Evolutionary conservation across 225 moss, liverwort and hornwort species (phyloP).

Genomic region (Physcomitrium patens): DNA sequence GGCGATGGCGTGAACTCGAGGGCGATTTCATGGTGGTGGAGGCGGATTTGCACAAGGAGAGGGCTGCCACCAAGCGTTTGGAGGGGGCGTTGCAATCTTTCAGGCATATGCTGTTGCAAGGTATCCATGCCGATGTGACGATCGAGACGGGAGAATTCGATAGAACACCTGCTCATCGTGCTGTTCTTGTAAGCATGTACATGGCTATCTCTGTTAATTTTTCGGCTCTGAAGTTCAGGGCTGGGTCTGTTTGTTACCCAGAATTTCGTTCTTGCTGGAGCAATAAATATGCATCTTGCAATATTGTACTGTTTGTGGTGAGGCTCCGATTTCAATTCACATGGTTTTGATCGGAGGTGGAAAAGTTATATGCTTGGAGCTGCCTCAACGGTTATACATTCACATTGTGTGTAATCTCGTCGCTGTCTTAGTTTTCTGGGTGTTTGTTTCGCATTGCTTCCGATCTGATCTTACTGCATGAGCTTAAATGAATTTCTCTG

Average conservation of each 20-base stretch:
- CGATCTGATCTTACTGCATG: neutral
- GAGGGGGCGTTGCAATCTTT: conserved; percentile 57
- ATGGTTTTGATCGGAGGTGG: neutral
- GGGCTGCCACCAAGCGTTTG: conserved; percentile 51
- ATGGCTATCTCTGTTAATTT: neutral
- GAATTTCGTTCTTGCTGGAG: neutral
- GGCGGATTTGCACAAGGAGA: conserved; percentile 60
- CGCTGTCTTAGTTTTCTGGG: neutral
- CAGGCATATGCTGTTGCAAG: conserved; percentile 62
- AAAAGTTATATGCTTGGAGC: neutral
- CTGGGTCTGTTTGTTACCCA: neutral
- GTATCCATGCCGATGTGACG: conserved; percentile 74
- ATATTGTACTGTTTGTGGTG: neutral
- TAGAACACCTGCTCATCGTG: conserved; percentile 68
- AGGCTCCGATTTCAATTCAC: neutral
- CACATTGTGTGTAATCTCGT: neutral
- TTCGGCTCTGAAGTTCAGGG: conserved; percentile 20
- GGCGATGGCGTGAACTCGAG: conserved; percentile 72
- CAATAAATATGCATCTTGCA: neutral
- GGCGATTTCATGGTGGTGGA: conserved; percentile 51
- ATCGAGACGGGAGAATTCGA: conserved; percentile 74
- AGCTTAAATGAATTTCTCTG: neutral
- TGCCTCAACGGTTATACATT: neutral
- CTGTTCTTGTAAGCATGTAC: conserved; percentile 50
- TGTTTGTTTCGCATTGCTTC: neutral